Evolutionary conservation across 176 grass and related monocot species (phyloP).

Genomic region (Leersia perrieri): DNA sequence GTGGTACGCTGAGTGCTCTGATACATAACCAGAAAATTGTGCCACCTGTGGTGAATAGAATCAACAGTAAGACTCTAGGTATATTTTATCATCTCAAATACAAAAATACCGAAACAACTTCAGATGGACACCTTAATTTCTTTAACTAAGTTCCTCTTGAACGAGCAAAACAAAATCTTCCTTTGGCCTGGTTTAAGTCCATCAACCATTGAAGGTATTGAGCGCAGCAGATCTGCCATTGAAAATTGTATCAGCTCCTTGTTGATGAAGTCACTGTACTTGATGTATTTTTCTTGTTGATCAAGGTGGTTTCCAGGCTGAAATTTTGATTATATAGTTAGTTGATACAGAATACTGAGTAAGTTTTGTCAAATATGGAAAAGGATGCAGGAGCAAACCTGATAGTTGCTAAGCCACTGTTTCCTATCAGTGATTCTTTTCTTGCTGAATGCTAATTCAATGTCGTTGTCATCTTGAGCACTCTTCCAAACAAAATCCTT

Average conservation of each 20-base stretch:
- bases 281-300: conserved; percentile 48
- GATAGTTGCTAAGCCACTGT: conserved; percentile 70
- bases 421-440: conserved; percentile 77
- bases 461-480: conserved; percentile 58
- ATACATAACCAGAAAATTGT: conserved; percentile 91
- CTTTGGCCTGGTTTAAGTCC: conserved; percentile 86
- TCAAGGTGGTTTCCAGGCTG: conserved; percentile 85
- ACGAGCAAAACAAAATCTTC: conserved; percentile 87
- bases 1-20: conserved; percentile 89
- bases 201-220: conserved; percentile 94
- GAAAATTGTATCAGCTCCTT: conserved; percentile 91
- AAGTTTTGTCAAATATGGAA: neutral
- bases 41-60: conserved; percentile 54
- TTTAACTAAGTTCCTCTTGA: conserved; percentile 78
- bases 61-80: neutral
- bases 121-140: conserved; percentile 60
- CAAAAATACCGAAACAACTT: neutral
- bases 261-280: conserved; percentile 94
- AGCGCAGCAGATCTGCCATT: conserved; percentile 83
- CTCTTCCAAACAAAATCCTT: conserved; percentile 75
- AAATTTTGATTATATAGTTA: conserved; percentile 11
- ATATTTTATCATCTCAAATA: neutral
- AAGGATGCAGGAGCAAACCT: conserved; percentile 40
- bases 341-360: neutral
- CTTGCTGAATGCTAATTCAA: conserved; percentile 93